Evolutionary conservation across 169 alveolate genomes (phyloP), one percentile per base, ranked within the genome.

Genomic region (Pseudocohnilembus persalinus): DNA sequence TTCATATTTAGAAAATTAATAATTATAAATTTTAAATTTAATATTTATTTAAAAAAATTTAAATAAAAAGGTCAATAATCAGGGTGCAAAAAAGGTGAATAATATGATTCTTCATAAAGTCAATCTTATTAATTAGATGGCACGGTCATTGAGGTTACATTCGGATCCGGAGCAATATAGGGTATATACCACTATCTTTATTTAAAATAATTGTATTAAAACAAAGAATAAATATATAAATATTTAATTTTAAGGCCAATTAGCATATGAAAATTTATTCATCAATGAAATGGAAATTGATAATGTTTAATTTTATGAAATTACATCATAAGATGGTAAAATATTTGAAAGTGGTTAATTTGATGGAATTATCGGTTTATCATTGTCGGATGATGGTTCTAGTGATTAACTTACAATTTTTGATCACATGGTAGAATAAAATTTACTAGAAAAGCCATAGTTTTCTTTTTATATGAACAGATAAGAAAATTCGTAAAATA

Each of bases 331-430:
- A 83, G 73, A 77, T 29, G 96, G 94, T 1, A 80, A 76, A 72
- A 91, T 84, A 64, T 90, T 92, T 84, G 77, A 78, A 75, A 85
- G 82, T 34, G 91, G 87, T 0, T 77, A 76, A 0, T 92, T 92
- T 83, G 87, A 88, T 78, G 94, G 93, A 29, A 73, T 92, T 24
- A 35, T 90, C 16, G 96, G 96, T 27, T 65, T 92, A 25, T 91
- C 92, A 0, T 92, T 74, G 76, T 91, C 94, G 25, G 31, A 31
- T 25, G 73, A 90, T 74, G 84, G n/a, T n/a, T n/a, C 91, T 16
- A 87, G 81, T 49, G 92, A 89, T 11, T 35, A 72, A 16, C 82
- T 49, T 0, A 87, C 93, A 31, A 27, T 92, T 1, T 90, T 92
- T 79, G 96, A 92, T 83, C 49, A 74, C 76, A 81, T 92, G 81